Evolutionary conservation across 495 filamentous ascomycete genomes (phyloP), one percentile per base, ranked within the genome.

Genomic region (Collariella sp.): DNA sequence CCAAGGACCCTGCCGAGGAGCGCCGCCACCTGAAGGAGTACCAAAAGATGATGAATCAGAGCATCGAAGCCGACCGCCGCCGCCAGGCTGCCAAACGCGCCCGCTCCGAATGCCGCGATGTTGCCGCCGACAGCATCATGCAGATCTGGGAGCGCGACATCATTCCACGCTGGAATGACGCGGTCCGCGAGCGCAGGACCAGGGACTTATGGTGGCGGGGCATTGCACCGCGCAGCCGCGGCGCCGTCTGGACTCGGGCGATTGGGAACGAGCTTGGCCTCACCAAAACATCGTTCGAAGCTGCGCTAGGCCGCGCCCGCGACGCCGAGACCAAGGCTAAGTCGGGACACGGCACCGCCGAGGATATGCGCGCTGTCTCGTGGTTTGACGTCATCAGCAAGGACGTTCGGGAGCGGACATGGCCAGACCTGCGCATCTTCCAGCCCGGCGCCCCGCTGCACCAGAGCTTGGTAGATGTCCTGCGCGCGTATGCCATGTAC

Each of bases 201-300:
- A 80, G 90, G 42, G 88, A 95, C 61, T 73, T 96, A 12, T 98
- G 91, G 91, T 97, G 93, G 93, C 80, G 85, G 34, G 93, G 93
- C 16, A 78, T 97, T 40, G 83, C 89, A 0, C 83, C 89, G 4
- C 81, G 84, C 46, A 84, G 80, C 58, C 76, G 93, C 52, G 91
- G 87, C n/a, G 58, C 70, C 11, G 88, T 91, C n/a, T 98, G 93
- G 93, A 70, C 78, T 53, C 79, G 79, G 53, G 89, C 91, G 4
- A 84, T 98, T 53, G 91, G 89, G 11, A 98, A 98, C 60, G 87
- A 91, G 57, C 82, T 97, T 18, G 82, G 81, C 6, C 75, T 96
- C 40, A 83, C 83, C 0, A 78, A 86, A 29, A 75, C 83, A 18
- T 88, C 87, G 5, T 98, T 85, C 70, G 76, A 79, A 23, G 86